Evolutionary conservation across 2,329 filamentous ascomycete species (phyloP).

Genomic region (Zymoseptoria pseudotritici): DNA sequence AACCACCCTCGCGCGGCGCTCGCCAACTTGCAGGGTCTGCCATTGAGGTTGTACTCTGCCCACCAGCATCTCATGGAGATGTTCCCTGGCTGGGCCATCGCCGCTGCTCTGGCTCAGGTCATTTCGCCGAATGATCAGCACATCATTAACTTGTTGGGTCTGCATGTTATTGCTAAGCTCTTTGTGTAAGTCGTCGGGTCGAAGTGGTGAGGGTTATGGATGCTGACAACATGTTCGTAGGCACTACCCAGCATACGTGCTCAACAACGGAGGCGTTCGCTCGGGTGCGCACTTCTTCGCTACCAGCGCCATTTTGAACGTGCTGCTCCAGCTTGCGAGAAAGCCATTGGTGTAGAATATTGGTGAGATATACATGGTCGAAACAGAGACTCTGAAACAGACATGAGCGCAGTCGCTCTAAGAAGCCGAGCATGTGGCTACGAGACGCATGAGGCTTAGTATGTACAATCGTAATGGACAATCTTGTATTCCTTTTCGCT

Average conservation of each 20-base stretch:
- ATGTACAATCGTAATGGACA: not conserved
- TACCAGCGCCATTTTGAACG: constrained; percentile 23
- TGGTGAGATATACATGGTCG: not conserved
- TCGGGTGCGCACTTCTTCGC: constrained; percentile 22
- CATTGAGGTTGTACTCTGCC: constrained; percentile 21
- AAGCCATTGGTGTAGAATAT: constrained; percentile 14
- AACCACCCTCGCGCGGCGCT: constrained; percentile 19
- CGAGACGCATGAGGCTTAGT: not conserved
- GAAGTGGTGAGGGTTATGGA: not conserved
- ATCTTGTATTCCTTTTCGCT: not conserved
- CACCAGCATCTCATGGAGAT: constrained; percentile 24
- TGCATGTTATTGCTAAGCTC: constrained; percentile 25
- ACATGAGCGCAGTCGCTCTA: not conserved
- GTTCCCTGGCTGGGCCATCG: constrained; percentile 24
- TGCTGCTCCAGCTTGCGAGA: constrained; percentile 22
- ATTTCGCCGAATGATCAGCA: constrained; percentile 23
- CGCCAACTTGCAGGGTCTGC: constrained; percentile 19
- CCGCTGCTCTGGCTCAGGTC: constrained; percentile 23
- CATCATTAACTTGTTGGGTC: constrained; percentile 25
- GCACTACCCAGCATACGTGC: constrained; percentile 22
- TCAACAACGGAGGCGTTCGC: constrained; percentile 18
- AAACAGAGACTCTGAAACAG: not conserved
- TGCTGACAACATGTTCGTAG: constrained; percentile 3
- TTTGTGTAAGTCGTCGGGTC: constrained; percentile 18
- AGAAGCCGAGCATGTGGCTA: not conserved